These are phyloP conservation scores for Claviceps purpurea DNA, from an alignment of 2,329 filamentous ascomycete species.

Conservation along the genomic window DNA sequence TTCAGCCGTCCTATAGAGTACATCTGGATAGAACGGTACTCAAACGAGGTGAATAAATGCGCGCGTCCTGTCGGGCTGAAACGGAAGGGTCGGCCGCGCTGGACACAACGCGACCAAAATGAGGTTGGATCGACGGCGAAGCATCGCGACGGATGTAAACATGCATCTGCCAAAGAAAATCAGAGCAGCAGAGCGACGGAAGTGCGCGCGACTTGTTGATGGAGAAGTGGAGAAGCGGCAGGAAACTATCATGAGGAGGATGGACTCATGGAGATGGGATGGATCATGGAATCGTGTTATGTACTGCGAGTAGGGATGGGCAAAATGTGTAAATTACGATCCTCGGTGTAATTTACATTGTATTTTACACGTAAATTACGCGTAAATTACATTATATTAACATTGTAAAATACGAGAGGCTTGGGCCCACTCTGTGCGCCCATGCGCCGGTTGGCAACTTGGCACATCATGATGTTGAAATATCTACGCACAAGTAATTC, in stretches of 20 bases:
- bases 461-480: too few relatives aligned
- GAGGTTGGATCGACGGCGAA: not conserved
- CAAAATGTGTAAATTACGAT: too few relatives aligned
- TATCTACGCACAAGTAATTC: too few relatives aligned
- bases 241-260: not conserved
- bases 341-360: too few relatives aligned
- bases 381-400: too few relatives aligned
- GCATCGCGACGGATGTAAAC: not conserved
- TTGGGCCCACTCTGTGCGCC: too few relatives aligned
- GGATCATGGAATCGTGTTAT: not conserved
- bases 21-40: not conserved
- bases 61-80: not conserved
- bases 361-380: too few relatives aligned
- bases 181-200: not conserved
- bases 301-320: too few relatives aligned
- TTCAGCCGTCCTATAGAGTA: not conserved
- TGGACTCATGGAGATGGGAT: not conserved
- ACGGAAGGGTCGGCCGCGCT: not conserved
- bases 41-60: not conserved
- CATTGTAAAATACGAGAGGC: too few relatives aligned
- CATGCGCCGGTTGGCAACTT: too few relatives aligned
- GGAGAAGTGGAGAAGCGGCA: not conserved
- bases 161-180: not conserved
- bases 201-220: not conserved
- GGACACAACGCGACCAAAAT: not conserved